Conservation (phyloP, 1,284 basidiomycete genomes). For the Irpex sp. region DNA sequence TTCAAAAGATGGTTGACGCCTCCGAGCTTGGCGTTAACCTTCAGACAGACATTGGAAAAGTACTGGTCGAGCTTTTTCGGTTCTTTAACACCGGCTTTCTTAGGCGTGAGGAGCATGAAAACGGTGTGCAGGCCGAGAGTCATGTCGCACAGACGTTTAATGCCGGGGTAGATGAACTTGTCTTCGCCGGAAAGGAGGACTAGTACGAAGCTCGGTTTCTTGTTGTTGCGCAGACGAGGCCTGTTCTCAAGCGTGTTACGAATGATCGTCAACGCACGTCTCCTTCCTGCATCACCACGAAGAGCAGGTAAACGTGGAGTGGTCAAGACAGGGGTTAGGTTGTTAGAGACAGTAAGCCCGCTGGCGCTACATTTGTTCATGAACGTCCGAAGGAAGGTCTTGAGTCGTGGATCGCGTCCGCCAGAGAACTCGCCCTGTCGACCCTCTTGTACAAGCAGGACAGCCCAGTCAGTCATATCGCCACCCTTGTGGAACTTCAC, state of each 20-base stretch:
- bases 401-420: conserved; percentile 37
- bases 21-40: conserved; percentile 74
- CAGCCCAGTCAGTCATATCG: conserved; percentile 49
- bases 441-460: conserved; percentile 52
- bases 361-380: conserved; percentile 45
- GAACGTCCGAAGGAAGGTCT: conserved; percentile 45
- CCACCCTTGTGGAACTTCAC: conserved; percentile 59
- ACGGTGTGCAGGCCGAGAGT: conserved; percentile 66
- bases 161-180: conserved; percentile 69
- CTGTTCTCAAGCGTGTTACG: conserved; percentile 32
- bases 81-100: conserved; percentile 50
- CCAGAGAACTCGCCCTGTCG: conserved; percentile 34
- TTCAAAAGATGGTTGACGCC: conserved; percentile 73
- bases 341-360: conserved; percentile 44
- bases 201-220: conserved; percentile 55
- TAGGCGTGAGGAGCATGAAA: conserved; percentile 47
- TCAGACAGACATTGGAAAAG: conserved; percentile 64
- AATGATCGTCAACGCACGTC: conserved; percentile 38
- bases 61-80: conserved; percentile 62
- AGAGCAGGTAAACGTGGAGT: conserved; percentile 25
- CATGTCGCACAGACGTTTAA: conserved; percentile 72
- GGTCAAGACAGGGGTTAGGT: conserved; percentile 36
- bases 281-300: conserved; percentile 38
- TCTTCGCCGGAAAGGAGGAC: conserved; percentile 62
- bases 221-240: conserved; percentile 14